phyloP scores from a whole-genome alignment of 352 stramenopile genomes.

The Phytophthora meadii region DNA sequence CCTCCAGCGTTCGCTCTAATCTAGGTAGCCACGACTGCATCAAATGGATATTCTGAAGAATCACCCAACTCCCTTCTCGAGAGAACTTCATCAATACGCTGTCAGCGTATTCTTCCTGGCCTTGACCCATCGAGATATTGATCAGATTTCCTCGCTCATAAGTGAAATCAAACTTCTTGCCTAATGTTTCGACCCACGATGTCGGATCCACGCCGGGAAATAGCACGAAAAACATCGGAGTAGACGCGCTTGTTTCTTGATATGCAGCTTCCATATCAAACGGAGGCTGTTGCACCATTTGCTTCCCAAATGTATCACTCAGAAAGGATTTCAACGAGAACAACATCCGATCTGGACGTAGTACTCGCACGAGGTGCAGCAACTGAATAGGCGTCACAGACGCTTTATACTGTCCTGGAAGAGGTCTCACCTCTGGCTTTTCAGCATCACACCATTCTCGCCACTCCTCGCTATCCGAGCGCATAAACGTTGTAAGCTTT shows the following conservation, averaged over 20 bases:
- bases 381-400: slow-evolving; percentile 57
- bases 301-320: slow-evolving; percentile 53
- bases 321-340: slow-evolving; percentile 76
- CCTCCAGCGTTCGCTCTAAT: slow-evolving; percentile 80
- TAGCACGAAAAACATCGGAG: slow-evolving; percentile 93
- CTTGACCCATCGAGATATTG: slow-evolving; percentile 92
- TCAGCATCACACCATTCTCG: slow-evolving; percentile 94
- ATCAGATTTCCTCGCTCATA: slow-evolving; percentile 78
- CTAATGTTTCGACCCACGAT: slow-evolving; percentile 85
- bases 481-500: slow-evolving; percentile 94
- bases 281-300: slow-evolving; percentile 85
- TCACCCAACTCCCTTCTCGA: slow-evolving; percentile 86
- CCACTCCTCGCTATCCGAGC: slow-evolving; percentile 96
- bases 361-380: slow-evolving; percentile 79
- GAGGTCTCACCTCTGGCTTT: slow-evolving; percentile 86
- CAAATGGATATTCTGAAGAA: slow-evolving; percentile 93
- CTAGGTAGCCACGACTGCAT: slow-evolving; percentile 92
- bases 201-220: slow-evolving; percentile 93
- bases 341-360: slow-evolving; percentile 88
- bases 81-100: slow-evolving; percentile 72
- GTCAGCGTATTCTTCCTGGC: slow-evolving; percentile 82
- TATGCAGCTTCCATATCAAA: slow-evolving; percentile 90
- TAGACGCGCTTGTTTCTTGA: slow-evolving; percentile 90
- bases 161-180: slow-evolving; percentile 83
- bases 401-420: slow-evolving; percentile 89